A percentile compares a stretch with the other conserved stretches of the same genome.
These are phyloP conservation scores for Diversispora epigaea DNA, from an alignment of 192 early-diverging fungal genomes.

Conservation along the genomic window DNA sequence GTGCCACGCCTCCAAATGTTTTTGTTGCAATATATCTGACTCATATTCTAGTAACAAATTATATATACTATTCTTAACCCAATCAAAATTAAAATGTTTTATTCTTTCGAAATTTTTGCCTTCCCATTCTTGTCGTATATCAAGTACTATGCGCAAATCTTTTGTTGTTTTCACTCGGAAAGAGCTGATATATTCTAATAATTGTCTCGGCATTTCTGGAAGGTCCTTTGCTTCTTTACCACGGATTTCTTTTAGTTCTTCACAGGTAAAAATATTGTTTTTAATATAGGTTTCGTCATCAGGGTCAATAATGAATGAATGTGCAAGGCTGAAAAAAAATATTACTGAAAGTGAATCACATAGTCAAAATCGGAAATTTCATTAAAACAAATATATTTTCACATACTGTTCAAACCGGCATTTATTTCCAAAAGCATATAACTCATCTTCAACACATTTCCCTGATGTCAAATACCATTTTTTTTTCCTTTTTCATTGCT, in stretches of 20 bases:
- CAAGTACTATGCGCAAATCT: not conserved
- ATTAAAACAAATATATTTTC: no score
- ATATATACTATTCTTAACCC: constrained; percentile 7
- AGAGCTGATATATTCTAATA: constrained; percentile 14
- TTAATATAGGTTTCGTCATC: not conserved
- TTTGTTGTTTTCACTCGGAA: constrained; percentile 11
- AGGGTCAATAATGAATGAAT: not conserved
- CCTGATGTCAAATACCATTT: no score
- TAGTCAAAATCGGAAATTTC: no score
- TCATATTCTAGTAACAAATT: constrained; percentile 22
- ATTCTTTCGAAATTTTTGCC: not conserved
- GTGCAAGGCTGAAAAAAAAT: not conserved
- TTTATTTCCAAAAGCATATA: no score
- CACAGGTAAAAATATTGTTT: constrained; percentile 4
- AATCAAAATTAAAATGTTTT: constrained; percentile 21
- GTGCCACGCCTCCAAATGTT: constrained; percentile 11
- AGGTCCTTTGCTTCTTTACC: not conserved
- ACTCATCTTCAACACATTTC: no score
- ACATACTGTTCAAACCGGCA: no score
- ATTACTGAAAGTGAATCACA: no score
- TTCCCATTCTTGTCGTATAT: constrained; percentile 5
- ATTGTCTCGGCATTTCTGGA: not conserved
- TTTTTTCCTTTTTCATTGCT: no score
- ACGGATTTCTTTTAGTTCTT: constrained; percentile 12
- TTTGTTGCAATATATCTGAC: constrained; percentile 1